These are phyloP conservation scores for Castanea sativa DNA, from an alignment of 306 rosid genomes.

Conservation along the genomic window DNA sequence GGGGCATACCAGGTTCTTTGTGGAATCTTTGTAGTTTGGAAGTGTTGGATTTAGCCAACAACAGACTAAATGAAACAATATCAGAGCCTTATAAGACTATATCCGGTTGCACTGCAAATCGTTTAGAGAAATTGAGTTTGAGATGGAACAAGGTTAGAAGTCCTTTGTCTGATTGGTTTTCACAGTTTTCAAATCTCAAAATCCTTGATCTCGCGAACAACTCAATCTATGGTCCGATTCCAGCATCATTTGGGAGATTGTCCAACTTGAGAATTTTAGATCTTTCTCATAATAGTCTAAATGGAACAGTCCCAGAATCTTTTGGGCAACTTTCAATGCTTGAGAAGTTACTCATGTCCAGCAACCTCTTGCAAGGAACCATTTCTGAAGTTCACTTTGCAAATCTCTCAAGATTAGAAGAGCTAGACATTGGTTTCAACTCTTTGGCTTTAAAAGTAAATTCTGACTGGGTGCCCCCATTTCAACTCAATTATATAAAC, in stretches of 20 bases:
- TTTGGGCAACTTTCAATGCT: conserved; percentile 13
- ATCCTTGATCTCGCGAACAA: neutral
- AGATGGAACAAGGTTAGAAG: neutral
- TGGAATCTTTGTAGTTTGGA: conserved; percentile 12
- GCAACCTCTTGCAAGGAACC: conserved; percentile 3
- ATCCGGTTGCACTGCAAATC: neutral
- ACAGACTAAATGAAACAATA: conserved; percentile 9
- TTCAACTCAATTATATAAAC: conserved; percentile 12
- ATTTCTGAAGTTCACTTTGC: conserved; percentile 1
- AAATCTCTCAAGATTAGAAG: conserved; percentile 10
- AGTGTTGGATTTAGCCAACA: conserved; percentile 1
- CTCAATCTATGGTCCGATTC: conserved; percentile 13
- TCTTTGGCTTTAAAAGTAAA: conserved; percentile 4
- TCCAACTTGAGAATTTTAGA: neutral
- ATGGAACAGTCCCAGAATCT: conserved; percentile 11
- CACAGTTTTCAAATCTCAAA: neutral
- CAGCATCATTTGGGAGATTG: conserved; percentile 12
- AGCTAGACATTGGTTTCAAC: conserved; percentile 12
- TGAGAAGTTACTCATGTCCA: neutral
- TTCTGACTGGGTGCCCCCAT: conserved; percentile 10
- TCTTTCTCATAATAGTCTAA: conserved; percentile 1
- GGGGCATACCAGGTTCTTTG: conserved; percentile 4
- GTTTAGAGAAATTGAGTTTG: conserved; percentile 17
- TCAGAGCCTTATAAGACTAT: neutral
- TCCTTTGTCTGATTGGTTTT: conserved; percentile 22